Evolutionary conservation across 1,284 basidiomycete genomes (phyloP).

Genomic region (Pyrrhoderma noxium): DNA sequence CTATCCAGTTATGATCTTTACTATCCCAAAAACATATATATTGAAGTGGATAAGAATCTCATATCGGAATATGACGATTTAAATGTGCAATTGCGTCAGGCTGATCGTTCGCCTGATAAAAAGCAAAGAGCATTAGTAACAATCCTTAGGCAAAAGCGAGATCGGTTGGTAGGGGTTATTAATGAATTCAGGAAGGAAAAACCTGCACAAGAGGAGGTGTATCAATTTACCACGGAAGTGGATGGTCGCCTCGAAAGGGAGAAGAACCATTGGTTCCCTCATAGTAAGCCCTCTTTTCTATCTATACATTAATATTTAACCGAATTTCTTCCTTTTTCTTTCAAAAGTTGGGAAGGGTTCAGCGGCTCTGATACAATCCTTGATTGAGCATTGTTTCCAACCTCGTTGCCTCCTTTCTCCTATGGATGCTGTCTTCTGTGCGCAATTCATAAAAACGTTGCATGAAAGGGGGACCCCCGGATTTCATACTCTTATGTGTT

Average conservation of each 20-base stretch:
- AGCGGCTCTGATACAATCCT: conserved; percentile 44
- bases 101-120: conserved; percentile 45
- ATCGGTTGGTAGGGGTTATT: conserved; percentile 2
- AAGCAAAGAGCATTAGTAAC: conserved; percentile 1
- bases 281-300: conserved; percentile 42
- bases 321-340: too few relatives aligned
- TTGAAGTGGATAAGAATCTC: conserved; percentile 58
- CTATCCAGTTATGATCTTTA: conserved; percentile 82
- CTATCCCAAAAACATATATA: conserved; percentile 61
- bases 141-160: conserved; percentile 6
- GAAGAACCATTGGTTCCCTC: conserved; percentile 84
- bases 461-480: conserved; percentile 82
- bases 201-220: conserved; percentile 17
- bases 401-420: conserved; percentile 90
- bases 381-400: conserved; percentile 89
- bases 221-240: conserved; percentile 15
- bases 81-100: conserved; percentile 46
- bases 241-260: conserved; percentile 61
- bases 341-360: conserved; percentile 30
- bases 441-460: conserved; percentile 83
- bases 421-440: conserved; percentile 93
- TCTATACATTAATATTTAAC: too few relatives aligned
- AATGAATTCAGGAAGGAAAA: conserved; percentile 18
- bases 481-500: conserved; percentile 82
- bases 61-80: conserved; percentile 54